Evolutionary conservation across 2,329 filamentous ascomycete genomes (phyloP), one percentile per base, ranked within the genome.

Genomic region (Diaporthe nobilis): DNA sequence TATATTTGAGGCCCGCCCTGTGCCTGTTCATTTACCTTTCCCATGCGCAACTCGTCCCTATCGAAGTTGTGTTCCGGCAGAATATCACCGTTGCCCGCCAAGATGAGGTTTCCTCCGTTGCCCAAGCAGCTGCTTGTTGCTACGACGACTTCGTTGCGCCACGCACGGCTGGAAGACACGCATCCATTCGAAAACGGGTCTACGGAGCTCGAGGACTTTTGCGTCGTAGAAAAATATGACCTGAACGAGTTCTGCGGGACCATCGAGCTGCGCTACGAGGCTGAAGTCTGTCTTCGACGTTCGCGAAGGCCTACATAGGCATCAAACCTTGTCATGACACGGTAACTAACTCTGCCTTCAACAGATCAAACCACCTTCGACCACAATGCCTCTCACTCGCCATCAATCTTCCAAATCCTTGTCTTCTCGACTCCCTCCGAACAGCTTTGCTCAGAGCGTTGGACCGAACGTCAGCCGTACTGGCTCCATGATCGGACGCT

Each of bases 401-500:
- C 81, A 85, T 8, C 84, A 86, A 9, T 85, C 87, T 39, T 82
- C 85, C 74, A 83, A 81, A 74, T 83, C 84, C 73, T 82, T 81
- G 74, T 82, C 85, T 47, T 85, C 87, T 77, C 84, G 85, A 80
- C 79, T 83, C 65, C 84, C 85, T 67, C 85, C 85, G 72, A 87
- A 85, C 77, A 87, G 85, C 77, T 91, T 92, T 77, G 87, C 89
- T 20, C 90, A 87, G 77, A 93, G 90, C 79, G 82, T 91, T 39
- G 91, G 92, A 1, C 86, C 88, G 17, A 87, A 86, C 20, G 79
- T 82, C 25, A 88, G 91, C 78, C 86, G 89, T 20, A 83, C 85
- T 8, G 82, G 85, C 25, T 78, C 84, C 7, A 80, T 84, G 76
- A 61, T 76, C 53, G 84, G 86, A 82, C 88, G 90, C 72, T 87